Base-by-base conservation (phyloP, 2,329 filamentous ascomycete species). In the Chaetomium olivaceum region DNA sequence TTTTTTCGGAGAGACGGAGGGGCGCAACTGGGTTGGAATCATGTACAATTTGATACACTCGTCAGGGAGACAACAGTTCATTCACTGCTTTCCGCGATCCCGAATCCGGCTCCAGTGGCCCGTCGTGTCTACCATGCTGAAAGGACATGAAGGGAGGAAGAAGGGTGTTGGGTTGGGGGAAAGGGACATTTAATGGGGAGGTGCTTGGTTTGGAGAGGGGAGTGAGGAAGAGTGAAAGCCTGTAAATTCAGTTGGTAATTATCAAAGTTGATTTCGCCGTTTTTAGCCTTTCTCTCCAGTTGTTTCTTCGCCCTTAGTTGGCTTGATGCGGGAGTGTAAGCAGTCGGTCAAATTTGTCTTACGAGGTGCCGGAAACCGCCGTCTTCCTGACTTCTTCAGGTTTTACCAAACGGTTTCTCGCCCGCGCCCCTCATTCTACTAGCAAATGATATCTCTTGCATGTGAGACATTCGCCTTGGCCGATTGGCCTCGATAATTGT, bases 11-110 rank as follows among this genome's bases (percentile, higher is more conserved):
- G 74, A 74, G 73, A 75, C 72, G 62, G 68, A 73, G 70, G 73
- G 72, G 73, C 70, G 69, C 67, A 73, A 43, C 69, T 71, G 71
- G 74, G 72, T 73, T 75, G 73, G 73, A 69, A 74, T 74, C 72
- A 75, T 76, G 74, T 76, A 76, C 74, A 75, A 71, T 76, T 73
- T 73, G 72, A 73, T 73, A 72, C 71, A 73, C 69, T 73, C 68
- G 69, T 68, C 70, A 71, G 69, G 70, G 71, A 57, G 67, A 68
- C 56, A 64, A 67, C 65, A 67, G 67, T 70, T 68, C 60, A 69
- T 69, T 66, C 64, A 65, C 66, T 72, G 67, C 66, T 70, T 71
- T 67, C 65, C 64, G 65, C 51, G n/a, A 55, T 56, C 61, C 61
- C 46, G 55, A 60, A n/a, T 64, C 61, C 55, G 60, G 58, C 39